These are phyloP conservation scores for Linum trigynum DNA, from an alignment of 345 rosid species.

Conservation along the genomic window DNA sequence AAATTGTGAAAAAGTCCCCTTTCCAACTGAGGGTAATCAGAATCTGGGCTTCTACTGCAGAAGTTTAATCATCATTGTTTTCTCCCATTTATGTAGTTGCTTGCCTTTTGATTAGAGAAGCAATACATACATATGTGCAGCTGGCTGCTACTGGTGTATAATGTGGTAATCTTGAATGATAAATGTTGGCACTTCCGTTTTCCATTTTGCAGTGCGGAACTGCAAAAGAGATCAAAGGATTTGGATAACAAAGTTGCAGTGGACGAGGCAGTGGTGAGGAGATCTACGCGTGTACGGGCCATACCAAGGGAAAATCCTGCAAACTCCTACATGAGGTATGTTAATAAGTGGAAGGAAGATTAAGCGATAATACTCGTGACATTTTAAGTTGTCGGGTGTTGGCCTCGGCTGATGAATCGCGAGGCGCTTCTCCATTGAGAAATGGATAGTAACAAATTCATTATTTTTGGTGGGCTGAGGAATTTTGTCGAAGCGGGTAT, in stretches of 20 bases:
- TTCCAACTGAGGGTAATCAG: no score
- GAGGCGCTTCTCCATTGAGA: background rate
- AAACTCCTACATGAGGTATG: slow-evolving; percentile 63
- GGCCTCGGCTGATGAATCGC: background rate
- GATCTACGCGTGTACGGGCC: slow-evolving; percentile 85
- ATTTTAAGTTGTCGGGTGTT: background rate
- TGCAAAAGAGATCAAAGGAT: slow-evolving; percentile 67
- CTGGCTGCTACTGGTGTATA: background rate
- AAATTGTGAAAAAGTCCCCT: no score
- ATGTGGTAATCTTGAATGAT: background rate
- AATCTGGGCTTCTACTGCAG: background rate
- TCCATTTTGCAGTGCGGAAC: slow-evolving; percentile 31
- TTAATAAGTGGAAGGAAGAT: slow-evolving; percentile 92
- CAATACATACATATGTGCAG: background rate
- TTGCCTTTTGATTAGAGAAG: background rate
- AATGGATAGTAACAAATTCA: no score
- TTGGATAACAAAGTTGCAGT: slow-evolving; percentile 40
- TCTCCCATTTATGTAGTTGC: background rate
- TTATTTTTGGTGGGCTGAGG: background rate
- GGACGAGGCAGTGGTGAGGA: slow-evolving; percentile 80
- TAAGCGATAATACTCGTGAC: slow-evolving; percentile 6
- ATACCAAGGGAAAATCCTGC: slow-evolving; percentile 76
- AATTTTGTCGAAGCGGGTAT: background rate
- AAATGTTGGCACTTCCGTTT: background rate
- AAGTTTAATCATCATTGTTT: background rate